Percentiles rank a stretch among this genome's conserved stretches.
Conservation (phyloP, 768 basidiomycete species). For the Suillus brevipes region DNA sequence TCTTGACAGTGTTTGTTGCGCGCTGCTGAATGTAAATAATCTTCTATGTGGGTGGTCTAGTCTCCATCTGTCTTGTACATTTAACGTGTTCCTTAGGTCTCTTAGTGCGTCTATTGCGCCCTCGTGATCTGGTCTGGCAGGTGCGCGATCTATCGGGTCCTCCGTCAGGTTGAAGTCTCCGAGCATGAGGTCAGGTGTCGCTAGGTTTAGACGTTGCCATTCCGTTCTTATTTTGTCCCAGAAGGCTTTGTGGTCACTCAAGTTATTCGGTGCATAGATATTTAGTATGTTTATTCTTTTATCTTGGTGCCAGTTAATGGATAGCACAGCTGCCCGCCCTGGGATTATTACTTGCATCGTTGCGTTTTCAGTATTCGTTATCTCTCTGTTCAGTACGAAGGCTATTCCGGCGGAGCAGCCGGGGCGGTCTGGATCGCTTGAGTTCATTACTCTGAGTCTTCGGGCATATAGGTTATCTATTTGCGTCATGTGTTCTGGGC, state of each 20-base stretch:
- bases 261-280: conserved; percentile 22
- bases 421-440: background rate
- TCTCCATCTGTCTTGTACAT: too few species aligned
- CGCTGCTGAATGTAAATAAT: too few species aligned
- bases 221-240: conserved; percentile 13
- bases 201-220: background rate
- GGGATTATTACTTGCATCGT: conserved; percentile 5
- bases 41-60: too few species aligned
- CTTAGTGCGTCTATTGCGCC: conserved; percentile 16
- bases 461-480: background rate
- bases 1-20: too few species aligned
- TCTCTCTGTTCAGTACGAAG: conserved; percentile 18
- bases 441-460: conserved; percentile 7
- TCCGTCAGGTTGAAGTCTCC: conserved; percentile 47
- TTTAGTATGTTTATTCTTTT: conserved; percentile 13
- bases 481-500: background rate
- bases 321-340: conserved; percentile 14
- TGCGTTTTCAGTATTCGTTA: background rate
- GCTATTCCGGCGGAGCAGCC: conserved; percentile 18
- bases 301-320: conserved; percentile 16
- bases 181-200: conserved; percentile 29
- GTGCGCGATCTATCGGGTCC: conserved; percentile 37
- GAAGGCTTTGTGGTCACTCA: conserved; percentile 1
- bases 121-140: conserved; percentile 21
- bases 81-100: background rate